Conservation (phyloP, 768 basidiomycete genomes). For the Crepidotus variabilis region DNA sequence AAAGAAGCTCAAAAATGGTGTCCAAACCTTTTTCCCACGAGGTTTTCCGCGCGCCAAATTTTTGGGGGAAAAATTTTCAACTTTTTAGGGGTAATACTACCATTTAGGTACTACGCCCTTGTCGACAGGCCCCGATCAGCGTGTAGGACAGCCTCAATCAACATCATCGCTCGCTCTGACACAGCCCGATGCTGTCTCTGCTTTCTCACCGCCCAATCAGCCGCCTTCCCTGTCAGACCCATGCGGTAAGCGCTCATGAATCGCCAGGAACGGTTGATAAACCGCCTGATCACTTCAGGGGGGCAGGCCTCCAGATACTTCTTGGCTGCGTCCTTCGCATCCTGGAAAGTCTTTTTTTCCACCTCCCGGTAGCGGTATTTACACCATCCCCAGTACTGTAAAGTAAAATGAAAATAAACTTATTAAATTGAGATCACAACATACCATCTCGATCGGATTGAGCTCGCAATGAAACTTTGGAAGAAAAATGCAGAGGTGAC, state of each 20-base stretch:
- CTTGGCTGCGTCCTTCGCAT: constrained; percentile 22
- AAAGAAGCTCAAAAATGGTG: constrained; percentile 17
- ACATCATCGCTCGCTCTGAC: constrained; percentile 24
- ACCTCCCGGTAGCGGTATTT: constrained; percentile 31
- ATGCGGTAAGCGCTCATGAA: constrained; percentile 32
- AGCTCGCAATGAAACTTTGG: constrained; percentile 46
- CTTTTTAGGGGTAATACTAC: neutral
- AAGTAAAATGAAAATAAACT: neutral
- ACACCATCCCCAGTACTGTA: constrained; percentile 31
- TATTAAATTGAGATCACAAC: constrained; percentile 9
- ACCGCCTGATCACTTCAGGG: constrained; percentile 29
- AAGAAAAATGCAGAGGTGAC: constrained; percentile 36
- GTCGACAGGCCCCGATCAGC: neutral
- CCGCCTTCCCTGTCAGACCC: constrained; percentile 32
- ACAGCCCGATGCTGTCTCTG: constrained; percentile 29
- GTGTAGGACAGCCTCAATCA: constrained; percentile 26
- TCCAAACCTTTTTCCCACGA: constrained; percentile 21
- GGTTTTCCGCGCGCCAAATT: constrained; percentile 19
- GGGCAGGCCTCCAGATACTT: constrained; percentile 31
- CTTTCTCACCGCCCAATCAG: constrained; percentile 34
- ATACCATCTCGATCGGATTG: constrained; percentile 43
- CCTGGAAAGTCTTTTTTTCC: constrained; percentile 25
- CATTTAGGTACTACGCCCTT: neutral
- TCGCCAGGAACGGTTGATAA: constrained; percentile 31
- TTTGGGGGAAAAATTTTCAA: constrained; percentile 11